Evolutionary conservation across 352 stramenopile genomes (phyloP), one percentile per base, ranked within the genome.

Genomic region (Phytophthora syringae): DNA sequence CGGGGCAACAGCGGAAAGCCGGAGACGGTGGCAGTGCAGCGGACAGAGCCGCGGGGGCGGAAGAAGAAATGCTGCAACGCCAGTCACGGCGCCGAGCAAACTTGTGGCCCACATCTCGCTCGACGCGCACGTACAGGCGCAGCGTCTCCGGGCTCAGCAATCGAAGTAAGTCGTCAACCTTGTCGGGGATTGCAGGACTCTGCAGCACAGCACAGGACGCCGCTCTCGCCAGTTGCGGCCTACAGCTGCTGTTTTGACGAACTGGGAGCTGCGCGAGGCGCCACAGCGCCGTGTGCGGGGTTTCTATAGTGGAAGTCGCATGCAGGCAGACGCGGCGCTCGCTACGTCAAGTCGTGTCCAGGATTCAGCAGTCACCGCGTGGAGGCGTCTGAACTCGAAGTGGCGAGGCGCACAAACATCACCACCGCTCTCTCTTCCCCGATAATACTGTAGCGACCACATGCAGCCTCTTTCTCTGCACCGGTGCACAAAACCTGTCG

Each of bases 61-160:
- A 75, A 72, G 56, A 75, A 67, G 39, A 75, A 70, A n/a, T 64
- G 55, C 61, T 67, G 51, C 61, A 75, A 58, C 50, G 62, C 47
- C 62, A 40, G 60, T 70, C 52, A 59, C 67, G 15, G 39, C 49
- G 21, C 44, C 27, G 25, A 54, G 25, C 43, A 67, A n/a, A 37
- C 49, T 71, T 71, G 67, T 75, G 60, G 61, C 24, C 21, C 11
- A 47, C 12, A 51, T 16, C n/a, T 28, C 30, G 58, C 34, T 52
- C 40, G 39, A 42, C 36, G 60, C 43, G 39, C 47, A 52, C 39
- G 60, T 25, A 56, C 28, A 51, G 21, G 42, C 12, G 24, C 54
- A 58, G 16, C 52, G 45, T 40, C 59, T 52, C 5, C 16, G 47
- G 43, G 43, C 60, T 66, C 59, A 69, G 64, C 64, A 68, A 68